Percentiles rank a stretch among this genome's conserved stretches.
phyloP scores from a whole-genome alignment of 2,329 filamentous ascomycete species.

The Trichophyton benhamiae region DNA sequence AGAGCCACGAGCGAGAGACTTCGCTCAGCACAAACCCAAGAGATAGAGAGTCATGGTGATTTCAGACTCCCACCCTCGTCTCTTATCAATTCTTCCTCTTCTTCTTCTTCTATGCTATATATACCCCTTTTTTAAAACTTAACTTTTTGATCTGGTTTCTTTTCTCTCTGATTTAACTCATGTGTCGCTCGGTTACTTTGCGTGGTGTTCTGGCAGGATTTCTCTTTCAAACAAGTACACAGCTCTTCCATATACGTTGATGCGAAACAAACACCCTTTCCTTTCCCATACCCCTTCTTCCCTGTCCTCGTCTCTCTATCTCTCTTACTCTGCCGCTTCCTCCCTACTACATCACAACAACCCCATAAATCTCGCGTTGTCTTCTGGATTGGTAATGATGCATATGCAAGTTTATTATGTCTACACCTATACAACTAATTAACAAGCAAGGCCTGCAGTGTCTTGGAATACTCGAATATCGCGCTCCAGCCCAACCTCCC shows the following conservation, averaged over 20 bases:
- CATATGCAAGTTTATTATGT: not conserved
- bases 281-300: not conserved
- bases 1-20: slow-evolving; percentile 4
- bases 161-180: not conserved
- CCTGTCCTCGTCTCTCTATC: not conserved
- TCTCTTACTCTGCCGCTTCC: not conserved
- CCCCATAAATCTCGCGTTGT: not conserved
- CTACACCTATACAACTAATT: not conserved
- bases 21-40: slow-evolving; percentile 3
- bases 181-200: not conserved
- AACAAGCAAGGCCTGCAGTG: not conserved
- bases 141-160: not conserved
- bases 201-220: not conserved
- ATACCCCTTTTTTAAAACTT: not conserved
- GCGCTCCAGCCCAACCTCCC: not conserved
- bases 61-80: not conserved
- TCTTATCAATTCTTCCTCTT: not conserved
- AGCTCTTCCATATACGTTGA: not conserved
- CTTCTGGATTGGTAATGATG: slow-evolving; percentile 2
- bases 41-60: slow-evolving; percentile 8
- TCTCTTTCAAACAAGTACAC: not conserved
- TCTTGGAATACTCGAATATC: not conserved
- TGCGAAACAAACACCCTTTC: not conserved
- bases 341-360: not conserved
- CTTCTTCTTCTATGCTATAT: not conserved